Evolutionary conservation across 208 protist genomes (phyloP).

Genomic region (Leishmania aethiopica): DNA sequence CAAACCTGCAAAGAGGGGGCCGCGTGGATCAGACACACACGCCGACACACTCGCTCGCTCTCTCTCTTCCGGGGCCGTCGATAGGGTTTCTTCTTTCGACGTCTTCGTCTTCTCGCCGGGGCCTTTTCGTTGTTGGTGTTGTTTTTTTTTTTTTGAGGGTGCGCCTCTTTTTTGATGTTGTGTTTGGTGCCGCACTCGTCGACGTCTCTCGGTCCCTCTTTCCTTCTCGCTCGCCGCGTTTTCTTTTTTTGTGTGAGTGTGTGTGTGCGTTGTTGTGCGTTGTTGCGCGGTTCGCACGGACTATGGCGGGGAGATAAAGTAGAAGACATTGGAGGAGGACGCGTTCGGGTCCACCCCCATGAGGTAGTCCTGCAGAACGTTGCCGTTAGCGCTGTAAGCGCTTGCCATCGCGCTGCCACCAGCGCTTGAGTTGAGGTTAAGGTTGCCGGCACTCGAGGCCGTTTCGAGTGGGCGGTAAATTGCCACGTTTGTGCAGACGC

Average conservation of each 20-base stretch:
- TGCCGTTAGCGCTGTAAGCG: neutral
- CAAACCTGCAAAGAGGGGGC: neutral
- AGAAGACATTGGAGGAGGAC: slow-evolving; percentile 27
- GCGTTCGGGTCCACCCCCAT: slow-evolving; percentile 10
- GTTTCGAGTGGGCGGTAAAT: slow-evolving; percentile 13
- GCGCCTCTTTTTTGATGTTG: no score
- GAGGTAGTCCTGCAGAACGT: slow-evolving; percentile 22
- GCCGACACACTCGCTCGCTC: no score
- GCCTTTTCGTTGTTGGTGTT: no score
- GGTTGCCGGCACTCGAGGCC: neutral
- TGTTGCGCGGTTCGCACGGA: neutral
- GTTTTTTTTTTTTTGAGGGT: no score
- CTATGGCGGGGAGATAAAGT: slow-evolving; percentile 11
- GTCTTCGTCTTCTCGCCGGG: no score
- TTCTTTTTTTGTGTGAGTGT: neutral
- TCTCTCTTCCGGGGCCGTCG: no score
- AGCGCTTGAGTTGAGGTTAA: neutral
- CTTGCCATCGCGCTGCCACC: neutral
- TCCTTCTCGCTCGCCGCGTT: no score
- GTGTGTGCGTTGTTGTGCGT: neutral
- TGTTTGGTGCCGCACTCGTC: no score
- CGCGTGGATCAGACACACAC: neutral
- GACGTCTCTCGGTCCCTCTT: no score
- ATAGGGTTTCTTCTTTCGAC: no score
- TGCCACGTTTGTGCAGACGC: neutral